phyloP scores from a whole-genome alignment of 2,329 filamentous ascomycete species.

The Alternaria atra region DNA sequence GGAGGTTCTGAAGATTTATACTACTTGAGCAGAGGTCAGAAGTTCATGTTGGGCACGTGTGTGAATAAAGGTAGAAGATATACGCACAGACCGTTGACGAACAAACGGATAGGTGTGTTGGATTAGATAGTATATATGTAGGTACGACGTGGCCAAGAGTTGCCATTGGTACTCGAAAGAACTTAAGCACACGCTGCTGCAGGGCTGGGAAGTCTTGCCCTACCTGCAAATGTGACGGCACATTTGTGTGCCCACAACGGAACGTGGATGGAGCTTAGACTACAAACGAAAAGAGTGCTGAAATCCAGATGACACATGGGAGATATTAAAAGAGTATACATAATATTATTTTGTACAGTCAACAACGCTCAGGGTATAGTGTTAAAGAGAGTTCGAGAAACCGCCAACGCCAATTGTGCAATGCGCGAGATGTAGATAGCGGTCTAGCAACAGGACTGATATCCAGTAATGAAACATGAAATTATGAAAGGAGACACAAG shows the following conservation, averaged over 20 bases:
- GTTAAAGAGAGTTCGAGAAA: constrained; percentile 14
- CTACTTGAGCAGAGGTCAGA: background rate
- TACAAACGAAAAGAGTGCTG: constrained; percentile 3
- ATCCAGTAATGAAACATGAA: constrained; percentile 13
- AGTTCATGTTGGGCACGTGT: background rate
- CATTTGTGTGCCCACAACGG: background rate
- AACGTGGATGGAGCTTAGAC: background rate
- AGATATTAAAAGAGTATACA: constrained; percentile 18
- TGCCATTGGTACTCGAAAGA: background rate
- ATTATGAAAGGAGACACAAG: constrained; percentile 13
- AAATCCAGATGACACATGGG: constrained; percentile 1
- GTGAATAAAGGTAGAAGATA: background rate
- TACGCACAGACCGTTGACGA: background rate
- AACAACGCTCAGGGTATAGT: constrained; percentile 18
- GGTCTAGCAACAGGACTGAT: constrained; percentile 4
- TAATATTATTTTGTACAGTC: constrained; percentile 11
- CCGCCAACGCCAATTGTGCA: constrained; percentile 12
- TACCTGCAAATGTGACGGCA: background rate
- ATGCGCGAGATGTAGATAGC: background rate
- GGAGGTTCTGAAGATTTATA: background rate
- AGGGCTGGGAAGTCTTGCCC: background rate
- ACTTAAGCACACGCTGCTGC: background rate
- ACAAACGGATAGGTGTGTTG: constrained; percentile 4
- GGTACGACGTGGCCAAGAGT: background rate
- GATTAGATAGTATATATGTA: background rate